Evolutionary conservation across 495 filamentous ascomycete species (phyloP).

Genomic region (Melanomma pulvis-pyrius): DNA sequence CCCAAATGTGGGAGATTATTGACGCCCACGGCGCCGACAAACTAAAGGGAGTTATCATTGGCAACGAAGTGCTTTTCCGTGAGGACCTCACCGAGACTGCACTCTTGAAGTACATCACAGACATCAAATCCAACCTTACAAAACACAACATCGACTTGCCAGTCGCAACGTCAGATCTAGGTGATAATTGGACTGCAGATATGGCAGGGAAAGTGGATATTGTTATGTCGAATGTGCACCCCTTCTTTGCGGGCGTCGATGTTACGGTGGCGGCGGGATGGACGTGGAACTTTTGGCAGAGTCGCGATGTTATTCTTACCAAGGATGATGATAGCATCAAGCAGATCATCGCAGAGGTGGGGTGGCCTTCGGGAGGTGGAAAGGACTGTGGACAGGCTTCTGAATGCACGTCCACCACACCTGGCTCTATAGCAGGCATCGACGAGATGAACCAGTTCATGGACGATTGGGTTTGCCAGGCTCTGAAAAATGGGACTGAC

Average conservation of each 20-base stretch:
- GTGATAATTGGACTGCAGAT: constrained; percentile 76
- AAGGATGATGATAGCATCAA: constrained; percentile 59
- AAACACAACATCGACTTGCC: constrained; percentile 65
- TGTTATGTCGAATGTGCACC: constrained; percentile 96
- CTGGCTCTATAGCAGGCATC: constrained; percentile 76
- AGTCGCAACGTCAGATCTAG: constrained; percentile 88
- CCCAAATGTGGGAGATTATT: constrained; percentile 79
- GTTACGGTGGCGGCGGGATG: constrained; percentile 71
- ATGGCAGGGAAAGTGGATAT: constrained; percentile 74
- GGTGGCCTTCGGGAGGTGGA: constrained; percentile 88
- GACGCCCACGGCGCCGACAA: constrained; percentile 64
- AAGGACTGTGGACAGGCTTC: constrained; percentile 65
- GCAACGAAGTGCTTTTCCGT: constrained; percentile 92
- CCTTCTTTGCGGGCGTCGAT: constrained; percentile 86
- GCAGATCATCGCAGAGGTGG: constrained; percentile 80
- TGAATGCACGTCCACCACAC: constrained; percentile 56
- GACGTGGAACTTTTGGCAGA: constrained; percentile 82
- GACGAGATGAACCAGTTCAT: constrained; percentile 85
- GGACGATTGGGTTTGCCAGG: constrained; percentile 80
- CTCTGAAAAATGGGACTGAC: constrained; percentile 75
- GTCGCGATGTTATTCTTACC: constrained; percentile 63
- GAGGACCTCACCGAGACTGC: constrained; percentile 66
- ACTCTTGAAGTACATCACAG: constrained; percentile 47
- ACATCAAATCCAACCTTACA: constrained; percentile 73
- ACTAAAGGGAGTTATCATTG: constrained; percentile 86